Conservation (phyloP, 2,329 filamentous ascomycete genomes). For the Dothidotthia symphoricarpi region DNA sequence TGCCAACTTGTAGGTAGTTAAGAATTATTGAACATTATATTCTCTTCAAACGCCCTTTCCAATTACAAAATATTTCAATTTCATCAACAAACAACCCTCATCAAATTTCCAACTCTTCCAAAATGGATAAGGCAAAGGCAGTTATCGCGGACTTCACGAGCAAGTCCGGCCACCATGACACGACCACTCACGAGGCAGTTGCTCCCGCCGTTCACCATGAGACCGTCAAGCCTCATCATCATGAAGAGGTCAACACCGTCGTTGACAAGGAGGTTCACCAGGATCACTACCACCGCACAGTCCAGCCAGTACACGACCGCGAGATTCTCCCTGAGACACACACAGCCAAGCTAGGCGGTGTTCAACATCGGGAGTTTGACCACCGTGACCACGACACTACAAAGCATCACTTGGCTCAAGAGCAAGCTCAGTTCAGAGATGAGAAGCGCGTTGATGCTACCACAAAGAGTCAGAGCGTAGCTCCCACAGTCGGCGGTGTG, state of each 20-base stretch:
- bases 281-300: conserved; percentile 68
- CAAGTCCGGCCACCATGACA: conserved; percentile 64
- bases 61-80: conserved; percentile 1
- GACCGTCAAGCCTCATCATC: conserved; percentile 57
- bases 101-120: conserved; percentile 10
- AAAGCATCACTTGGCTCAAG: conserved; percentile 41
- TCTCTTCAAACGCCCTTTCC: conserved; percentile 7
- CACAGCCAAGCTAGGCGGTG: conserved; percentile 56
- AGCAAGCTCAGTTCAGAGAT: conserved; percentile 57
- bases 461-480: conserved; percentile 50
- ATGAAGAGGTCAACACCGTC: conserved; percentile 61
- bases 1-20: conserved; percentile 7
- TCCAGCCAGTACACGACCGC: conserved; percentile 63
- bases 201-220: conserved; percentile 62
- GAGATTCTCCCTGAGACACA: conserved; percentile 63
- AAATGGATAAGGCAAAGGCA: conserved; percentile 63
- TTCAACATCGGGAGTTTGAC: conserved; percentile 62
- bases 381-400: conserved; percentile 55
- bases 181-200: conserved; percentile 67
- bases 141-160: conserved; percentile 60
- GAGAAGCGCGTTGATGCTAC: conserved; percentile 49
- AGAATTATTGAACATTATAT: conserved; percentile 13
- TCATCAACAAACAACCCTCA: conserved; percentile 1
- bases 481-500: conserved; percentile 54
- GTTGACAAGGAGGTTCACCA: conserved; percentile 69